phyloP scores from a whole-genome alignment of 2,329 filamentous ascomycete genomes.

The Ophiostoma quercus region DNA sequence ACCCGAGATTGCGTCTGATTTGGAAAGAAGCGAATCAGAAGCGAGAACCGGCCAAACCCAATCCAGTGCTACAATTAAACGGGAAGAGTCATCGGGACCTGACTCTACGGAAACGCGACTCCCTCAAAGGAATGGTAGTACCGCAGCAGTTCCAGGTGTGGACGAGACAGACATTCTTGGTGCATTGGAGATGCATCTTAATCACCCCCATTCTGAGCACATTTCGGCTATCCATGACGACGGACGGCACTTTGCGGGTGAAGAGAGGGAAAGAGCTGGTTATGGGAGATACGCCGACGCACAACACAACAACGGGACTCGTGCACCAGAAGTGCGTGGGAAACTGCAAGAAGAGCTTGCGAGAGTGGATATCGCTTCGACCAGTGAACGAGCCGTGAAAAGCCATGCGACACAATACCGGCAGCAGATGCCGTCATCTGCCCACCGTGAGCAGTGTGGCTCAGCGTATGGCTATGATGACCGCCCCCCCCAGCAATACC shows the following conservation, averaged over 20 bases:
- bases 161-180: neutral
- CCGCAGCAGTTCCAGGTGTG: neutral
- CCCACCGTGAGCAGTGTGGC: neutral
- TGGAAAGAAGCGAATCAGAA: neutral
- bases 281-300: neutral
- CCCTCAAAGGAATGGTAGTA: neutral
- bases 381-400: too few species aligned
- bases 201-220: neutral
- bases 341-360: neutral
- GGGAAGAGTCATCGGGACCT: neutral
- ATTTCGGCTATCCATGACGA: neutral
- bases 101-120: neutral
- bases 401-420: neutral
- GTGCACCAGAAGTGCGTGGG: neutral
- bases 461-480: neutral
- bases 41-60: neutral
- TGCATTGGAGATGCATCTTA: slow-evolving; percentile 1
- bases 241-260: neutral
- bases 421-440: too few species aligned
- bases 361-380: neutral
- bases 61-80: neutral
- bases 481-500: neutral
- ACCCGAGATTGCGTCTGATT: neutral
- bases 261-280: neutral
- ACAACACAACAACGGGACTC: neutral